Percentiles rank a stretch among this genome's conserved stretches.
Evolutionary conservation across 768 basidiomycete species (phyloP).

Genomic region (Lentinula detonsa): DNA sequence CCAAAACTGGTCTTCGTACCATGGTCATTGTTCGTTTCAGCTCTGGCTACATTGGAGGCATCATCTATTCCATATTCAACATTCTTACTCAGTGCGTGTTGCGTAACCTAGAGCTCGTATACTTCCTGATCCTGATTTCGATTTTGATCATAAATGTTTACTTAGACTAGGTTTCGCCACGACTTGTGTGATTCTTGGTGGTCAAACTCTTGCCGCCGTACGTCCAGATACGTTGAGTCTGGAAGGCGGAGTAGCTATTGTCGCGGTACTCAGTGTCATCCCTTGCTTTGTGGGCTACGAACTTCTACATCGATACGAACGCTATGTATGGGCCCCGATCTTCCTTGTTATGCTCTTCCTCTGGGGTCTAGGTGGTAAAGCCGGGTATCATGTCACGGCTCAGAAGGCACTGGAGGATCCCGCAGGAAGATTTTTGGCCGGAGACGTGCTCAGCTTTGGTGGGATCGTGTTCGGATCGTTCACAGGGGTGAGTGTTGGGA

Average conservation of each 20-base stretch:
- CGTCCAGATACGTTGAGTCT: constrained; percentile 38
- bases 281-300: constrained; percentile 44
- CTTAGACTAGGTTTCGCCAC: constrained; percentile 38
- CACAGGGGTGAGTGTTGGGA: constrained; percentile 27
- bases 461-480: constrained; percentile 44
- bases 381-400: constrained; percentile 37
- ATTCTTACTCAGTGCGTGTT: constrained; percentile 38
- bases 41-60: constrained; percentile 42
- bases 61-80: constrained; percentile 46
- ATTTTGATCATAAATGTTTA: no score
- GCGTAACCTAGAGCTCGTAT: background rate
- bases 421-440: constrained; percentile 32
- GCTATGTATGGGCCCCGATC: constrained; percentile 48
- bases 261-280: constrained; percentile 32
- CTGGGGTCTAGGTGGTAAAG: constrained; percentile 41
- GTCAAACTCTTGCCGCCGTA: constrained; percentile 42
- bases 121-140: constrained; percentile 8
- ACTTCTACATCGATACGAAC: constrained; percentile 42
- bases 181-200: constrained; percentile 46
- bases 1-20: constrained; percentile 45
- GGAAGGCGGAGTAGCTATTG: constrained; percentile 42
- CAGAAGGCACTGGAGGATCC: constrained; percentile 36
- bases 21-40: constrained; percentile 47
- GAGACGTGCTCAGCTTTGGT: constrained; percentile 47
- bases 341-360: constrained; percentile 44